Evolutionary conservation across 108 stramenopile species (phyloP).

Genomic region (Skeletonema costatum): DNA sequence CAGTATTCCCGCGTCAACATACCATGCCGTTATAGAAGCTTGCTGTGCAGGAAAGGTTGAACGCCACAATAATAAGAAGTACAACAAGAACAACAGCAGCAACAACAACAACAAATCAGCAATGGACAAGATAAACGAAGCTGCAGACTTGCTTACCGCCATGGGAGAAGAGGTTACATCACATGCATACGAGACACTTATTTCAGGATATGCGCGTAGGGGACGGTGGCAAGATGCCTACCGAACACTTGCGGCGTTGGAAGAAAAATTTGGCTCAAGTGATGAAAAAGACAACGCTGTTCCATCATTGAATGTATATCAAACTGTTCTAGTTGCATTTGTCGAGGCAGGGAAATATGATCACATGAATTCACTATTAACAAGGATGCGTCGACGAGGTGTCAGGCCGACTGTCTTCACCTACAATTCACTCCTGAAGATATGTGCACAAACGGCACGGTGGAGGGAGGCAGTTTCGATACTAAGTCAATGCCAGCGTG

Average conservation of each 20-base stretch:
- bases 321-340: conserved; percentile 60
- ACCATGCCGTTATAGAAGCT: conserved; percentile 62
- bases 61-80: conserved; percentile 25
- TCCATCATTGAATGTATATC: conserved; percentile 56
- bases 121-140: conserved; percentile 9
- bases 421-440: conserved; percentile 70
- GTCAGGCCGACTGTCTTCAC: conserved; percentile 59
- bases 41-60: conserved; percentile 38
- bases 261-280: conserved; percentile 11
- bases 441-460: conserved; percentile 58
- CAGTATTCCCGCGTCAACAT: conserved; percentile 45
- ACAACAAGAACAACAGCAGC: conserved; percentile 20
- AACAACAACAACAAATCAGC: conserved; percentile 10
- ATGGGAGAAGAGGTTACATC: conserved; percentile 40
- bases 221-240: conserved; percentile 60
- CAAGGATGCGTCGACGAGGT: conserved; percentile 53
- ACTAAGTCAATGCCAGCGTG: conserved; percentile 69
- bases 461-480: conserved; percentile 70
- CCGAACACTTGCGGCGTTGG: conserved; percentile 61
- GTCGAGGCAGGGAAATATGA: conserved; percentile 55
- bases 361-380: conserved; percentile 52
- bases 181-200: conserved; percentile 61
- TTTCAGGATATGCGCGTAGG: conserved; percentile 54
- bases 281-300: not conserved
- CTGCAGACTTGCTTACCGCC: conserved; percentile 15